Conservation (phyloP, 306 rosid species). For the cucumber (Cucumis sativus) region Cucumber_9930_V3 NC_026661.2:3767501-3768000, state of each 20-base stretch:
- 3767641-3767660: constrained; percentile 83
- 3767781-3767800: neutral
- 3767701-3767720: constrained; percentile 90
- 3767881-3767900: too few relatives aligned
- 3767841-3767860: neutral
- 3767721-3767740: constrained; percentile 85
- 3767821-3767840: neutral
- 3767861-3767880: too few relatives aligned
- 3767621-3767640: constrained; percentile 79
- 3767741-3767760: constrained; percentile 1
- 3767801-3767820: neutral
- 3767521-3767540: neutral
- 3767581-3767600: neutral
- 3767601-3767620: constrained; percentile 11
- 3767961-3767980: too few relatives aligned
- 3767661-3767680: constrained; percentile 76
- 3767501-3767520: neutral
- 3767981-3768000: too few relatives aligned
- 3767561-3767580: neutral
- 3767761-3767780: neutral
- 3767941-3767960: too few relatives aligned
- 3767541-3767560: neutral
- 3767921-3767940: too few relatives aligned
- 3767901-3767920: too few relatives aligned
- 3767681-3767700: constrained; percentile 96